Evolutionary conservation across 1,284 basidiomycete genomes (phyloP), one percentile per base, ranked within the genome.

Genomic region (Pyrrhoderma noxium): DNA sequence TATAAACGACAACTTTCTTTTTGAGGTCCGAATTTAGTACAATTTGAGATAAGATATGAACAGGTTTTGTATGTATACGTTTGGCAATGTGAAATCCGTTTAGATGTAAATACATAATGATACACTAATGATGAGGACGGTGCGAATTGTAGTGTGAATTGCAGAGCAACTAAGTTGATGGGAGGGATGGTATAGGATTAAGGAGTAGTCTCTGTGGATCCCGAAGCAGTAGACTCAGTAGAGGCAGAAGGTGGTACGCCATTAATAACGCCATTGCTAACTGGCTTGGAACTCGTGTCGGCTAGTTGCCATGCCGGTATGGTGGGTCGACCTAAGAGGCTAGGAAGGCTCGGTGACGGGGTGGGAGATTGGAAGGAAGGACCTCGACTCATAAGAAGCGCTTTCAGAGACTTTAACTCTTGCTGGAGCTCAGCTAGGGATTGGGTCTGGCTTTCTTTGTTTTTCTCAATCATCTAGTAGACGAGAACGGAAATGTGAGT

Each of bases 321-420:
- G 9, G 87, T 77, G 9, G 89, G 86, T 59, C 80, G 76, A 0
- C 78, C 77, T 68, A 67, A 45, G 61, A 70, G 49, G 67, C 75
- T 51, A 67, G 70, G 55, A 23, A 61, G 56, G 14, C 81, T 76
- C 1, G 79, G 73, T 1, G 76, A 68, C 3, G 76, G 70, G 2
- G 74, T 72, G 5, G 27, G 27, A 44, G 68, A 69, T 4, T 80
- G 68, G 50, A 71, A 59, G 23, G 68, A 67, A n/a, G 82, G 76
- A 1, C 80, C 79, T 36, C 90, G 79, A 56, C 85, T 91, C n/a
- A 93, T 76, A 4, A 99, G 73, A 14, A 99, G 77, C 0, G 93
- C 85, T 67, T 97, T 98, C 57, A 99, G 75, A 0, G 93, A 96
- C 64, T 94, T 93, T 60, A 99, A 77, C 65, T 99, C 95, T 60